phyloP scores from a whole-genome alignment of 176 grass and related monocot genomes.

The Stipa capillata region DNA sequence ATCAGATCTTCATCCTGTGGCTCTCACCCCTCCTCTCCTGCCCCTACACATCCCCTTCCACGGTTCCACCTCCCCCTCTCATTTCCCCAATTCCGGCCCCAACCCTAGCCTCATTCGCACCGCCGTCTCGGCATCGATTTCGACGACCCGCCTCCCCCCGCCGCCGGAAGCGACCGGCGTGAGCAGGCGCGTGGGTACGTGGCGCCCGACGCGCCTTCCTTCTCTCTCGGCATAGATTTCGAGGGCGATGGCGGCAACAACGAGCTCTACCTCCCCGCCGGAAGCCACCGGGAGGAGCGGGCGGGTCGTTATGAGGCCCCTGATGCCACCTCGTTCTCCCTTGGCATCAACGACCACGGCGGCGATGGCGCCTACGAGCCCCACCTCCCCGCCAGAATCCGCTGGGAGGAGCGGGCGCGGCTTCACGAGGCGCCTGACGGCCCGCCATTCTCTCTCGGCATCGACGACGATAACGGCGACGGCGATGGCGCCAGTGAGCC shows the following conservation, averaged over 20 bases:
- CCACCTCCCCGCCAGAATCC: not conserved
- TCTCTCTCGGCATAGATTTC: not conserved
- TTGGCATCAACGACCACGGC: no score
- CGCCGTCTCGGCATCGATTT: conserved; percentile 38
- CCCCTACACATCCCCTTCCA: no score
- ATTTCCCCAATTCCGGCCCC: not conserved
- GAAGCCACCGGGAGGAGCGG: no score
- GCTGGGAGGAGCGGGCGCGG: not conserved
- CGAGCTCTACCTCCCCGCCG: no score
- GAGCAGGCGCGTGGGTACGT: not conserved
- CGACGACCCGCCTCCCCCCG: not conserved
- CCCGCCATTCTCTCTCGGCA: conserved; percentile 5
- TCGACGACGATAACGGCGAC: conserved; percentile 43
- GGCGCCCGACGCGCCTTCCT: conserved; percentile 20
- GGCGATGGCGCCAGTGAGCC: not conserved
- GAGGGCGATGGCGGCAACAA: no score
- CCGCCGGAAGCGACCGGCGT: not conserved
- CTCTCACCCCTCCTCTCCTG: not conserved
- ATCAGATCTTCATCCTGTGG: not conserved
- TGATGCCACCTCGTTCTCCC: no score
- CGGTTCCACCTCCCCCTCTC: no score
- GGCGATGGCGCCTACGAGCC: not conserved
- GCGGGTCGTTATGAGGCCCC: no score
- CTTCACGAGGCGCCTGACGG: not conserved
- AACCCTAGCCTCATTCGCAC: not conserved